Conservation (phyloP, 2,329 filamentous ascomycete species). For the Sclerotinia nivalis region DNA sequence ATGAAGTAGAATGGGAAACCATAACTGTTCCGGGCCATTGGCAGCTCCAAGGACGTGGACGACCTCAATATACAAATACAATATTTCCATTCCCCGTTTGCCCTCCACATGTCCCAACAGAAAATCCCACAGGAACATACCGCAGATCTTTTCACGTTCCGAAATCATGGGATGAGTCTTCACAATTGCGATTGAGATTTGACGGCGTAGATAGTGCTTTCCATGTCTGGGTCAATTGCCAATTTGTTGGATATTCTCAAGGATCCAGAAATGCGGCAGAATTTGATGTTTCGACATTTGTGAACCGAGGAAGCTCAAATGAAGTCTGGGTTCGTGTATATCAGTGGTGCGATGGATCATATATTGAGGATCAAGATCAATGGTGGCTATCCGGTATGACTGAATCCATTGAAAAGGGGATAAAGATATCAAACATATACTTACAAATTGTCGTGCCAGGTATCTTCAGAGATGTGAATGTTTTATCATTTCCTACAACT, state of each 20-base stretch:
- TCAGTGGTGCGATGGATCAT: slow-evolving; percentile 68
- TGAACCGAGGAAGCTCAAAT: slow-evolving; percentile 52
- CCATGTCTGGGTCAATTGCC: slow-evolving; percentile 67
- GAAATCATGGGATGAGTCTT: slow-evolving; percentile 40
- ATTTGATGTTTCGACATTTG: slow-evolving; percentile 61
- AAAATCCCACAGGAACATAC: slow-evolving; percentile 57
- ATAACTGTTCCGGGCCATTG: slow-evolving; percentile 67
- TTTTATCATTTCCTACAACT: slow-evolving; percentile 56
- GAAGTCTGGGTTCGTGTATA: slow-evolving; percentile 65
- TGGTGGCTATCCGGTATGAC: slow-evolving; percentile 63
- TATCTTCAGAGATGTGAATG: slow-evolving; percentile 67
- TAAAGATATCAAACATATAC: background rate
- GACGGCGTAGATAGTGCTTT: slow-evolving; percentile 73
- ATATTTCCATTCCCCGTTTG: slow-evolving; percentile 65
- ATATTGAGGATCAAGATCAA: slow-evolving; percentile 68
- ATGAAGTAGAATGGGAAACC: slow-evolving; percentile 20
- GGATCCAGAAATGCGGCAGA: slow-evolving; percentile 68
- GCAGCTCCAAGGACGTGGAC: slow-evolving; percentile 68
- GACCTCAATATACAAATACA: slow-evolving; percentile 66
- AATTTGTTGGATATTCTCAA: slow-evolving; percentile 65
- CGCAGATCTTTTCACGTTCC: slow-evolving; percentile 51
- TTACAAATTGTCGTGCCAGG: slow-evolving; percentile 39
- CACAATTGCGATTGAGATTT: slow-evolving; percentile 64
- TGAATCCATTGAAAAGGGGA: background rate
- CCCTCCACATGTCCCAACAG: slow-evolving; percentile 58